Conservation (phyloP, 495 filamentous ascomycete species). For the Aspergillus cristatus region DNA sequence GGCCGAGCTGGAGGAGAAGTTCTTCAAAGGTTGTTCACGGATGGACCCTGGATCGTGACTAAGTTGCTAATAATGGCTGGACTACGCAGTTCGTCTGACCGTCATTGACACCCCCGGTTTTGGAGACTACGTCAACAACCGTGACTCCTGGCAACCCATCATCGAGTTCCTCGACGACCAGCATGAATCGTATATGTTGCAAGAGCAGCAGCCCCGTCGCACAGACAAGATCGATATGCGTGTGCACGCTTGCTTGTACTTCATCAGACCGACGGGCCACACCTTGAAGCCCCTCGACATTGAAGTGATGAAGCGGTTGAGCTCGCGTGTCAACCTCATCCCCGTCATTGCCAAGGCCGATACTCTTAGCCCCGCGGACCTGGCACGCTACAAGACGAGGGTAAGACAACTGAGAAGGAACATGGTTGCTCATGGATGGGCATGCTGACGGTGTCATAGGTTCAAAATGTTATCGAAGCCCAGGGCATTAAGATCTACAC, state of each 20-base stretch:
- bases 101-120: slow-evolving; percentile 99
- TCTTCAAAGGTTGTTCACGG: slow-evolving; percentile 81
- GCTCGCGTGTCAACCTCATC: slow-evolving; percentile 95
- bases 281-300: slow-evolving; percentile 98
- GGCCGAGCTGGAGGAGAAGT: slow-evolving; percentile 99
- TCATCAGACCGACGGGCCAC: slow-evolving; percentile 96
- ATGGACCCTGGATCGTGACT: not conserved
- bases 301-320: slow-evolving; percentile 98
- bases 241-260: slow-evolving; percentile 97
- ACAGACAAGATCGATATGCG: slow-evolving; percentile 98
- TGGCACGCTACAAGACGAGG: slow-evolving; percentile 86
- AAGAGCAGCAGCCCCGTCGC: slow-evolving; percentile 97
- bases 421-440: too few relatives aligned
- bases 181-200: slow-evolving; percentile 99
- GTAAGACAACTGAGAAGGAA: slow-evolving; percentile 50
- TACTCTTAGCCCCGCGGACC: slow-evolving; percentile 84
- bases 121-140: slow-evolving; percentile 99
- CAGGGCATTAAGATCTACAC: slow-evolving; percentile 99
- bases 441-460: slow-evolving; percentile 51
- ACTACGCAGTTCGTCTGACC: slow-evolving; percentile 74
- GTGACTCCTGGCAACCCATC: slow-evolving; percentile 98
- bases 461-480: slow-evolving; percentile 89
- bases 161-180: slow-evolving; percentile 99
- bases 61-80: slow-evolving; percentile 9
- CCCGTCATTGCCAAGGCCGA: slow-evolving; percentile 98